phyloP scores from a whole-genome alignment of 192 early-diverging fungal genomes.

The Gigaspora rosea region DNA sequence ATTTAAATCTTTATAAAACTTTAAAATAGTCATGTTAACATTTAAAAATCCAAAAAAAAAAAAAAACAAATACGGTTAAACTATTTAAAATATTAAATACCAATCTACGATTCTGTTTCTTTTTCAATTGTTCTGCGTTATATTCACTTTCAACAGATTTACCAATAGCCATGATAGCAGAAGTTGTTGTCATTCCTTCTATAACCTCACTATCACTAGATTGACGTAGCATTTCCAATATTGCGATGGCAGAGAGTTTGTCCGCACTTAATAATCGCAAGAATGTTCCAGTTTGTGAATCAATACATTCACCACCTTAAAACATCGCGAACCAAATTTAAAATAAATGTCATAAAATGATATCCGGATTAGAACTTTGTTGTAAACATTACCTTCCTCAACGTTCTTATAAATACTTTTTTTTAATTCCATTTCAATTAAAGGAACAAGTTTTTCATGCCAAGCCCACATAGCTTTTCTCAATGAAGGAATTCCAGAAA shows the following conservation, averaged over 20 bases:
- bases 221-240: conserved; percentile 75
- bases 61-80: neutral
- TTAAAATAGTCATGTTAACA: neutral
- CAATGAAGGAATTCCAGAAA: conserved; percentile 57
- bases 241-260: conserved; percentile 81
- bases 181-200: conserved; percentile 60
- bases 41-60: too few relatives aligned
- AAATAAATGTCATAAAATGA: neutral
- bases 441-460: conserved; percentile 68
- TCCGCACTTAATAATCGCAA: conserved; percentile 65
- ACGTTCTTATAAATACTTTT: conserved; percentile 43
- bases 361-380: conserved; percentile 31
- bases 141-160: conserved; percentile 82
- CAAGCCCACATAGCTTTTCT: conserved; percentile 68
- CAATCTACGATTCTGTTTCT: conserved; percentile 62
- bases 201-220: conserved; percentile 50
- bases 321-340: neutral
- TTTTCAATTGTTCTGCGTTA: conserved; percentile 74
- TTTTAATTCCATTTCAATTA: conserved; percentile 71
- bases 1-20: conserved; percentile 43
- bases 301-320: conserved; percentile 23
- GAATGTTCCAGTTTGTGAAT: conserved; percentile 62
- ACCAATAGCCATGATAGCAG: conserved; percentile 64
- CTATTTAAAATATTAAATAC: conserved; percentile 35
- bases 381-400: too few relatives aligned